Evolutionary conservation across 2,329 filamentous ascomycete genomes (phyloP), one percentile per base, ranked within the genome.

Genomic region (Ophiosphaerella herpotricha): DNA sequence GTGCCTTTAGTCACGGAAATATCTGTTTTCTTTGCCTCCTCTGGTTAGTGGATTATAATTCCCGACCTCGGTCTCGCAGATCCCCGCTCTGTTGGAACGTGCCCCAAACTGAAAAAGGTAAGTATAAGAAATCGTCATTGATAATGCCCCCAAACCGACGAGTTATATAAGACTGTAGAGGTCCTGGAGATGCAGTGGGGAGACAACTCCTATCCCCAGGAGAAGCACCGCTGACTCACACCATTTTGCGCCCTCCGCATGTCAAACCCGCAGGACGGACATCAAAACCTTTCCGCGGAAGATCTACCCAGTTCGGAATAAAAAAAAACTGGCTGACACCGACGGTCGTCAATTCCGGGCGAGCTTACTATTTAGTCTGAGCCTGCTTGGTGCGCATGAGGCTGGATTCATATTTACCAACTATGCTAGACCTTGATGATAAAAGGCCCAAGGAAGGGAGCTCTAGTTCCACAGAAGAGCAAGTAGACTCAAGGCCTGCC

Each of bases 61-160:
- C 43, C 46, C 58, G 60, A 67, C 65, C 65, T 70, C 65, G 66
- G 64, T 50, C 60, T 21, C 38, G 31, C 8, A 24, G 44, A 53
- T 66, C 62, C 62, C 66, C 63, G 62, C 60, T 60, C 50, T 37
- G n/a, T 18, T 34, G n/a, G 29, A 18, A 11, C 12, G 29, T 36
- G 35, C 43, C 32, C 46, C 50, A 36, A 41, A 26, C 37, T 24
- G 42, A 48, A 40, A 35, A 42, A 52, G 48, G 21, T 56, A 42
- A 52, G 43, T 63, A 60, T 67, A 60, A 61, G 53, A 52, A 70
- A 66, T 61, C 61, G 53, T 48, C 54, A 63, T 43, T 60, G 45
- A 52, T 13, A 26, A 43, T 13, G 43, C 41, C 48, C 46, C 54
- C 32, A n/a, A 7, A 16, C 8, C 44, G 35, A 39, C 34, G 39